phyloP scores from a whole-genome alignment of 192 early-diverging fungal genomes.

The Tieghemiomyces parasiticus region DNA sequence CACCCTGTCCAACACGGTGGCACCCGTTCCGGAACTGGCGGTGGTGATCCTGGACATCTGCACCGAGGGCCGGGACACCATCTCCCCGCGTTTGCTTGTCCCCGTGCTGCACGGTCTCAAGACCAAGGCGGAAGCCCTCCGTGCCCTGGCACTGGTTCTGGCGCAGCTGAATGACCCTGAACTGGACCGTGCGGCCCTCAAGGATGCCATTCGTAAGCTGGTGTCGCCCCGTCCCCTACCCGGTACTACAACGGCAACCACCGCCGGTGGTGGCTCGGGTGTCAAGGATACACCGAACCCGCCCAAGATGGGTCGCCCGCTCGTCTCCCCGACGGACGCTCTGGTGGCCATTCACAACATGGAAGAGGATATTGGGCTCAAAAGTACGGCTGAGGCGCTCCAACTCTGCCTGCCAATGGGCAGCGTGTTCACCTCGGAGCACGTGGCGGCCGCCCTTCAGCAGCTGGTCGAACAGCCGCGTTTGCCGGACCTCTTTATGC shows the following conservation, averaged over 20 bases:
- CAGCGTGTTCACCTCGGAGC: neutral
- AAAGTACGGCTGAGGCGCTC: neutral
- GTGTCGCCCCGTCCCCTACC: neutral
- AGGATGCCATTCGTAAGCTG: neutral
- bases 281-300: no score
- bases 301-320: neutral
- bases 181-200: neutral
- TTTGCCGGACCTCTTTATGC: neutral
- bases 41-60: no score
- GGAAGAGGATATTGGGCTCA: neutral
- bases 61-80: no score
- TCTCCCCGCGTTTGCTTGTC: neutral
- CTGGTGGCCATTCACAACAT: constrained; percentile 4
- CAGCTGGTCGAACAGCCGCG: neutral
- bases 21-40: neutral
- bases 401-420: neutral
- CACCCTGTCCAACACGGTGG: neutral
- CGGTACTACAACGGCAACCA: neutral
- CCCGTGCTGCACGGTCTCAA: neutral
- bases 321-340: neutral
- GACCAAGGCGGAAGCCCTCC: neutral
- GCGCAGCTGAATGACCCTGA: neutral
- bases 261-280: neutral
- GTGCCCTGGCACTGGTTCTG: neutral
- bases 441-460: neutral